Percentiles rank a stretch among this genome's conserved stretches.
These are phyloP conservation scores for Coniochaeta sp. DNA, from an alignment of 2,329 filamentous ascomycete species.

Conservation along the genomic window DNA sequence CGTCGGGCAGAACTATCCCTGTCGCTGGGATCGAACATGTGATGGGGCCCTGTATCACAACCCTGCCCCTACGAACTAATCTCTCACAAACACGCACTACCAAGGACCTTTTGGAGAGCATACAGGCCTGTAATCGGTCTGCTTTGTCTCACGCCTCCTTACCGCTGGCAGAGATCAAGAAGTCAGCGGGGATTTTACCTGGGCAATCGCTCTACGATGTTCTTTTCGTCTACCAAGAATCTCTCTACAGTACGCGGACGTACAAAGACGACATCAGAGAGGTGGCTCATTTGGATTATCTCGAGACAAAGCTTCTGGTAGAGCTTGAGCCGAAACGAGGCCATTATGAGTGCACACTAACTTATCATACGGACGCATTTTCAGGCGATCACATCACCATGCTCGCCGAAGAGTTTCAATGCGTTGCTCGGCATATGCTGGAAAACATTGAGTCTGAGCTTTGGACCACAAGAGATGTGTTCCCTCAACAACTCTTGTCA, in stretches of 20 bases:
- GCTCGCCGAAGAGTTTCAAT: conserved; percentile 55
- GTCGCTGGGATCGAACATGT: conserved; percentile 63
- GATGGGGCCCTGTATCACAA: conserved; percentile 72
- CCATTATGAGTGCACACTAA: conserved; percentile 34
- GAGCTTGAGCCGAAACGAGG: conserved; percentile 61
- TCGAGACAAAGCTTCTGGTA: conserved; percentile 70
- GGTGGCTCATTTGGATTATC: conserved; percentile 55
- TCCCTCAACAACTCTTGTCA: conserved; percentile 33
- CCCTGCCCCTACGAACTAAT: conserved; percentile 65
- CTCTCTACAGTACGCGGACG: conserved; percentile 33
- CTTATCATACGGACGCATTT: conserved; percentile 41
- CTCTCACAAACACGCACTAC: conserved; percentile 42
- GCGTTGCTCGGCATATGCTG: conserved; percentile 29
- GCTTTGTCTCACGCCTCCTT: conserved; percentile 57
- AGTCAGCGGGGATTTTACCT: conserved; percentile 44
- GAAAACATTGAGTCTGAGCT: conserved; percentile 18
- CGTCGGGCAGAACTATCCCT: conserved; percentile 73
- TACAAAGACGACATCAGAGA: conserved; percentile 36
- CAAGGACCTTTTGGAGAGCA: conserved; percentile 52
- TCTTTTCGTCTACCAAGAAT: conserved; percentile 81
- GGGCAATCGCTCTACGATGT: conserved; percentile 63
- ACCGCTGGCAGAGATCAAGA: conserved; percentile 63
- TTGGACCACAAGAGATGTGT: conserved; percentile 12
- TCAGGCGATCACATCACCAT: conserved; percentile 45
- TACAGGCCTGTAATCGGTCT: conserved; percentile 60